A percentile compares a stretch with the other conserved stretches of the same genome.
Conservation (phyloP, 805 yeast species). For the Torulaspora quercuum region DNA sequence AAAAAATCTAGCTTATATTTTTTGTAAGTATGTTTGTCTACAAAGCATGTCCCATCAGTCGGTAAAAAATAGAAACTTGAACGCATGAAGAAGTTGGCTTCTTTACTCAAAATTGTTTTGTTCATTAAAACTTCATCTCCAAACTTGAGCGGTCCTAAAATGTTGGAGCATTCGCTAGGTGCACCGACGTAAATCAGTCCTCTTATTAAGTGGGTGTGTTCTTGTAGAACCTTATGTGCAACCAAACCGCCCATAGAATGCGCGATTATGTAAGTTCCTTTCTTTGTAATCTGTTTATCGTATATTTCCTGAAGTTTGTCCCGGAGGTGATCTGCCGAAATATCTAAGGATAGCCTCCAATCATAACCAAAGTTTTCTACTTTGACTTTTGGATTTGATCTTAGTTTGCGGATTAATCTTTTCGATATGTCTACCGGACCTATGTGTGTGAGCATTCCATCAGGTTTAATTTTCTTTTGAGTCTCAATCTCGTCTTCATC, state of each 20-base stretch:
- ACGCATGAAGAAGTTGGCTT: constrained; percentile 85
- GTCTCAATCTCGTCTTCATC: constrained; percentile 65
- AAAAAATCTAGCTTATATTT: constrained; percentile 68
- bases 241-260: constrained; percentile 95
- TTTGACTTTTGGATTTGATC: constrained; percentile 52
- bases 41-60: constrained; percentile 66
- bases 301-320: constrained; percentile 44
- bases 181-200: constrained; percentile 79
- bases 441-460: constrained; percentile 72
- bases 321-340: constrained; percentile 50
- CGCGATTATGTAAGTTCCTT: constrained; percentile 68
- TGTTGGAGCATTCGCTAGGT: constrained; percentile 81
- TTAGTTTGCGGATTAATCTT: constrained; percentile 53
- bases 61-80: constrained; percentile 80
- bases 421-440: constrained; percentile 84
- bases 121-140: constrained; percentile 79
- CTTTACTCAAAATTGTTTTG: constrained; percentile 70
- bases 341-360: constrained; percentile 76
- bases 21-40: constrained; percentile 56
- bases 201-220: constrained; percentile 62
- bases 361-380: constrained; percentile 86
- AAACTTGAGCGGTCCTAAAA: constrained; percentile 77
- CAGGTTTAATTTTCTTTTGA: constrained; percentile 55
- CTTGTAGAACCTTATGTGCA: constrained; percentile 73
- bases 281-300: constrained; percentile 40